Evolutionary conservation across 164 flowering plant species (phyloP).

Genomic region (Taxillus chinensis): DNA sequence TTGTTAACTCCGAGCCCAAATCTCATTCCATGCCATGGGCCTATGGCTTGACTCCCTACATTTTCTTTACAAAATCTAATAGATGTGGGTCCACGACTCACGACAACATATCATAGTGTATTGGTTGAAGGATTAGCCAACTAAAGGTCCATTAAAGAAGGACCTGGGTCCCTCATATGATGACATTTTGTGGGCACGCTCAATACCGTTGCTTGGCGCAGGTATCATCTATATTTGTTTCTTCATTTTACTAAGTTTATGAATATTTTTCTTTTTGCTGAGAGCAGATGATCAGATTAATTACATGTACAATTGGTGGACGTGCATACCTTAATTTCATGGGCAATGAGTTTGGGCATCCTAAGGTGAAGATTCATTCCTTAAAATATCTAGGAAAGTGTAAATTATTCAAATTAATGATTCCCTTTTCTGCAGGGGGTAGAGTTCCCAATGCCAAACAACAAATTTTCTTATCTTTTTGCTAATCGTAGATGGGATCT

Average conservation of each 20-base stretch:
- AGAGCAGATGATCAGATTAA: conserved; percentile 75
- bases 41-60: no score
- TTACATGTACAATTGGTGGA: conserved; percentile 77
- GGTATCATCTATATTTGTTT: not conserved
- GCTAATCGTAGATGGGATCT: conserved; percentile 87
- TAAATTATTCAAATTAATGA: conserved; percentile 10
- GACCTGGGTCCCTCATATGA: no score
- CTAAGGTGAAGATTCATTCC: conserved; percentile 39
- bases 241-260: conserved; percentile 1
- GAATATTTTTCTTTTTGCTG: conserved; percentile 2
- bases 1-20: no score
- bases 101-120: no score
- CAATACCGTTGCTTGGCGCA: no score
- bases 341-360: conserved; percentile 99
- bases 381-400: not conserved
- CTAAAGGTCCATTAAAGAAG: no score
- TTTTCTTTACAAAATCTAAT: no score
- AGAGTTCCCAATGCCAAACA: conserved; percentile 88
- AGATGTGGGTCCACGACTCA: no score
- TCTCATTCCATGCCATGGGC: no score
- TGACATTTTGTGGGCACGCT: no score
- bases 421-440: conserved; percentile 46
- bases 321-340: conserved; percentile 92
- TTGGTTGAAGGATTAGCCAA: no score
- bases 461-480: conserved; percentile 65